phyloP scores from a whole-genome alignment of 1,284 basidiomycete genomes.

The Nidula niveotomentosa region DNA sequence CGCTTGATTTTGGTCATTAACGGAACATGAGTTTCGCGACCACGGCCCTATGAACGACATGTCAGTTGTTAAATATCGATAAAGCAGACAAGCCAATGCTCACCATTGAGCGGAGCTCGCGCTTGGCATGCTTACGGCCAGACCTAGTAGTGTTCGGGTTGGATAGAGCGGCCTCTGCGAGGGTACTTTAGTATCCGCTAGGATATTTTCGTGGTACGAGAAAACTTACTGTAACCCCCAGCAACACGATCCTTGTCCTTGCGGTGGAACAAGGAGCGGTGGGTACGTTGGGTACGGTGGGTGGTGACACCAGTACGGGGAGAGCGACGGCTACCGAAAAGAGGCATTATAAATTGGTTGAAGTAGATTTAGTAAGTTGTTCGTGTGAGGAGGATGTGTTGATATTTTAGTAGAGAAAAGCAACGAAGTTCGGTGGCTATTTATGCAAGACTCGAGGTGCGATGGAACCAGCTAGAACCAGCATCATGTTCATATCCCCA shows the following conservation, averaged over 20 bases:
- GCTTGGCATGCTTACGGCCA: conserved; percentile 45
- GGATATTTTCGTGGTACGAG: no score
- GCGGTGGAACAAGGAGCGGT: conserved; percentile 26
- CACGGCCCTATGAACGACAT: conserved; percentile 28
- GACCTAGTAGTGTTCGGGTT: conserved; percentile 47
- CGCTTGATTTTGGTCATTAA: conserved; percentile 53
- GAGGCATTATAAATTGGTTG: conserved; percentile 17
- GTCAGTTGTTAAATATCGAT: background rate
- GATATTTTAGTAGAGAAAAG: background rate
- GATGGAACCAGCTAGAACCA: no score
- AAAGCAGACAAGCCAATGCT: conserved; percentile 6
- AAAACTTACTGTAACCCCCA: conserved; percentile 44
- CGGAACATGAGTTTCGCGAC: conserved; percentile 41
- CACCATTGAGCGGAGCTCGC: conserved; percentile 46
- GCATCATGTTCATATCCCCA: no score
- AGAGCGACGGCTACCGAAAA: conserved; percentile 17
- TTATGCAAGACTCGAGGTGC: background rate
- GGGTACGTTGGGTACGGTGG: conserved; percentile 18
- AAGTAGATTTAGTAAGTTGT: no score
- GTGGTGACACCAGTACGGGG: conserved; percentile 13
- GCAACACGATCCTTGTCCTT: conserved; percentile 44
- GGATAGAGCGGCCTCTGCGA: conserved; percentile 42
- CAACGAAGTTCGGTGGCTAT: background rate
- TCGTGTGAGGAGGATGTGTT: background rate
- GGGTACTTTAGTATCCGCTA: background rate